Evolutionary conservation across 2,329 filamentous ascomycete genomes (phyloP).

Genomic region (Aspergillus costaricaensis): DNA sequence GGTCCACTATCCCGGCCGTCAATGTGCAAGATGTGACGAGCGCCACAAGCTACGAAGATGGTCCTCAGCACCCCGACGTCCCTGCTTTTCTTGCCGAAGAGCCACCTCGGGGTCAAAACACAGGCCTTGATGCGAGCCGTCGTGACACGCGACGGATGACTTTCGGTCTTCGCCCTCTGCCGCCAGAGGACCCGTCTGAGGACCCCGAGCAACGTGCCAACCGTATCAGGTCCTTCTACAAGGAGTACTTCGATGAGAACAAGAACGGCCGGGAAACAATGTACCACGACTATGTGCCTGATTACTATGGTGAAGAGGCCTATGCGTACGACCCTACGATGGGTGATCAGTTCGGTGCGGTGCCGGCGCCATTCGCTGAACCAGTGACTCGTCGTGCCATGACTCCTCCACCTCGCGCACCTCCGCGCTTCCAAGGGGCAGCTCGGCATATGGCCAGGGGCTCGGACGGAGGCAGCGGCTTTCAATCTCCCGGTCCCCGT

Average conservation of each 20-base stretch:
- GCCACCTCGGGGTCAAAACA: slow-evolving; percentile 23
- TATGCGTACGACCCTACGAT: slow-evolving; percentile 56
- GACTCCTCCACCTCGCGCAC: slow-evolving; percentile 81
- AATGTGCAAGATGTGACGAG: slow-evolving; percentile 32
- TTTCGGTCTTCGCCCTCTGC: slow-evolving; percentile 75
- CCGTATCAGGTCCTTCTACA: slow-evolving; percentile 97
- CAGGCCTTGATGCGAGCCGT: slow-evolving; percentile 28
- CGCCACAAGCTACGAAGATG: slow-evolving; percentile 21
- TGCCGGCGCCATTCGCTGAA: slow-evolving; percentile 70
- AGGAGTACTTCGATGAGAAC: slow-evolving; percentile 95
- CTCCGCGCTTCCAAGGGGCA: slow-evolving; percentile 56
- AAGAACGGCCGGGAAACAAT: slow-evolving; percentile 60
- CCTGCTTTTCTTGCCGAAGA: slow-evolving; percentile 29
- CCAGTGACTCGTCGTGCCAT: slow-evolving; percentile 86
- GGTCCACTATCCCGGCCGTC: slow-evolving; percentile 45
- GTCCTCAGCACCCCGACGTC: slow-evolving; percentile 15
- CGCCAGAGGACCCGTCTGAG: slow-evolving; percentile 81
- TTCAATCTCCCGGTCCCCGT: slow-evolving; percentile 51
- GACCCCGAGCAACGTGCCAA: slow-evolving; percentile 94
- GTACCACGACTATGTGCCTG: slow-evolving; percentile 74
- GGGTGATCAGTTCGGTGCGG: slow-evolving; percentile 35
- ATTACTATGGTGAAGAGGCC: slow-evolving; percentile 66
- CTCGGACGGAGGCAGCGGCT: slow-evolving; percentile 40
- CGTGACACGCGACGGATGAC: slow-evolving; percentile 55
- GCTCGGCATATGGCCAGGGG: slow-evolving; percentile 50